Base-by-base conservation (phyloP, 441 rosid species). In the Populus hybrid region DNA sequence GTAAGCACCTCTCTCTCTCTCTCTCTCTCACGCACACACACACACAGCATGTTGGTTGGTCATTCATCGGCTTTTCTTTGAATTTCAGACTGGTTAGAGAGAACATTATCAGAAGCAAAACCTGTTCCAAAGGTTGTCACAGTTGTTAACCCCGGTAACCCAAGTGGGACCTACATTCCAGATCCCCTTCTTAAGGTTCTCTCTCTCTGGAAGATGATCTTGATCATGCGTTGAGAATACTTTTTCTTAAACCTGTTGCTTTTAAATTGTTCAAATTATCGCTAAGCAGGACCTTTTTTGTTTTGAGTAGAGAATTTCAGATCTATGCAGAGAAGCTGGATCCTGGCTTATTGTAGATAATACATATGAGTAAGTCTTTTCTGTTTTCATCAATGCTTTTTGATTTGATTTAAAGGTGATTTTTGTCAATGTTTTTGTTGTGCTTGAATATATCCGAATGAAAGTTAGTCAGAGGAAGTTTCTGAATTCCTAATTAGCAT, bases 261-360 rank as follows among this genome's bases (percentile, higher is more conserved):
- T 70, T 12, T 72, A n/a, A 32, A 57, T 77, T 16, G 23, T 12
- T 77, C 61, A 12, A 34, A 70, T 42, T 64, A 20, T 79, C 73
- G 34, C 78, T 87, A 70, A 84, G 61, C 67, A 11, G 23, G 35
- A 21, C 9, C 81, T 81, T 73, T 36, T 83, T 79, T 46, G n/a
- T 77, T 65, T 78, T 84, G 85, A 73, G 82, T 76, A 93, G 99
- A 97, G 97, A 89, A 95, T 97, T 76, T 93, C 99, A 69, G 86
- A 90, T 84, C 76, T 95, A 66, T 97, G 99, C 90, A 87, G 76
- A 79, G 80, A 85, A 73, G 95, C 97, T 69, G 99, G 99, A 71
- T 91, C 93, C 80, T 97, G 99, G 99, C 95, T 97, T 65, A 89
- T 97, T 76, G 95, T 97, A 8, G 99, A 97, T 84, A 97, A 97